Conservation (phyloP, 306 rosid genomes). For the Acmispon strigosus region DNA sequence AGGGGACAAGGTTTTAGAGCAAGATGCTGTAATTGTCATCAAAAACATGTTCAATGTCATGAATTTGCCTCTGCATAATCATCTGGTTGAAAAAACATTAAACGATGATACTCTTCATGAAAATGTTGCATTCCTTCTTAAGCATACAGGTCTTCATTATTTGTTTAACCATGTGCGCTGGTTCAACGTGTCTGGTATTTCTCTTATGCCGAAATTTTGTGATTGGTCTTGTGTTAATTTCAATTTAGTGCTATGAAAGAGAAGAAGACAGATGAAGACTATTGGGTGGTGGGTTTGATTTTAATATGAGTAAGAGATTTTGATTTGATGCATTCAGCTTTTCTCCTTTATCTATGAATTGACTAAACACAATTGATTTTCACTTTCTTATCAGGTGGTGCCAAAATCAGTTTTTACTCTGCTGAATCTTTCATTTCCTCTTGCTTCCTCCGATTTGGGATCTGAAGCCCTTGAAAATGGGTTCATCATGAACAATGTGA, state of each 20-base stretch:
- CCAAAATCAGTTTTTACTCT: slow-evolving; percentile 81
- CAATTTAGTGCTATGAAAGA: slow-evolving; percentile 67
- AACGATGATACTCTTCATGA: background rate
- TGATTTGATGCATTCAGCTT: background rate
- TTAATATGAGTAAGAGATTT: slow-evolving; percentile 31
- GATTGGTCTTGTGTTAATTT: slow-evolving; percentile 13
- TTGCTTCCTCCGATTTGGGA: slow-evolving; percentile 89
- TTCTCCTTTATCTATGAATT: background rate
- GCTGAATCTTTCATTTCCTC: slow-evolving; percentile 74
- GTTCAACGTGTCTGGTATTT: background rate
- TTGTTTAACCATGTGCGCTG: slow-evolving; percentile 5
- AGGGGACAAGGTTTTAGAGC: slow-evolving; percentile 47
- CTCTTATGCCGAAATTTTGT: background rate
- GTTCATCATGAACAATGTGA: slow-evolving; percentile 74
- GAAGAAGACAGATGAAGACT: slow-evolving; percentile 67
- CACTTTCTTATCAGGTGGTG: slow-evolving; percentile 51
- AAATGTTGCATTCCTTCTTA: slow-evolving; percentile 1
- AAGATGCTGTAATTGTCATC: slow-evolving; percentile 68
- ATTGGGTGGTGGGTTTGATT: slow-evolving; percentile 88
- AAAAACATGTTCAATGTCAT: slow-evolving; percentile 55
- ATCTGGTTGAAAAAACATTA: background rate
- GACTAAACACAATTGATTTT: slow-evolving; percentile 19
- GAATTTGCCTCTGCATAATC: slow-evolving; percentile 32
- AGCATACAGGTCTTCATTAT: slow-evolving; percentile 53
- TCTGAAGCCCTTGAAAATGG: slow-evolving; percentile 80